Conservation (phyloP, 805 yeast genomes). For the Candida gorgasii region DNA sequence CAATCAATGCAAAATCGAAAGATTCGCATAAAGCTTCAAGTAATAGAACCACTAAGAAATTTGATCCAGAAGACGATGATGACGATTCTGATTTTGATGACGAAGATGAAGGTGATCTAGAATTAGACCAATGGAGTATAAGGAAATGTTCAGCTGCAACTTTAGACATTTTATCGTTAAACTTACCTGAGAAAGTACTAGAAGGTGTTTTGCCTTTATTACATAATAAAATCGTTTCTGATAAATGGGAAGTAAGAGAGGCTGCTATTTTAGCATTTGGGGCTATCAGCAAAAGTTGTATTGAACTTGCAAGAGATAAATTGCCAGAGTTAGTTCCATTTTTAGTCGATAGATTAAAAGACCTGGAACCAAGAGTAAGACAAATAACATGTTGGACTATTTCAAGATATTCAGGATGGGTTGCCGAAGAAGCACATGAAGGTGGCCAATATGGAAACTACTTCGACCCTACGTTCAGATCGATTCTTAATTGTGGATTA, state of each 20-base stretch:
- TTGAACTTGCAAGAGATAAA: constrained; percentile 66
- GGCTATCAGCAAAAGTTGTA: constrained; percentile 89
- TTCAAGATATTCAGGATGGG: constrained; percentile 83
- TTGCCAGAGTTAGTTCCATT: constrained; percentile 83
- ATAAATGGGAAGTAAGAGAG: constrained; percentile 87
- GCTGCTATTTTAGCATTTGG: constrained; percentile 94
- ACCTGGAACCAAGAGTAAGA: constrained; percentile 78
- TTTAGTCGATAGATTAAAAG: constrained; percentile 75
- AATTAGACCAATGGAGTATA: constrained; percentile 80
- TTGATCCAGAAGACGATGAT: constrained; percentile 27
- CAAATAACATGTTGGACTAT: constrained; percentile 96
- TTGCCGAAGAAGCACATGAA: constrained; percentile 63
- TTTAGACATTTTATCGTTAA: constrained; percentile 73
- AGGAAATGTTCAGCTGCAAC: constrained; percentile 96
- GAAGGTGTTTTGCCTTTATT: constrained; percentile 70
- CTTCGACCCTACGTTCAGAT: constrained; percentile 74
- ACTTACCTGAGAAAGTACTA: constrained; percentile 67
- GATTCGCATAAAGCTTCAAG: constrained; percentile 31
- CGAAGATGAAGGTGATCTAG: constrained; percentile 64
- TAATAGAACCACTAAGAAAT: constrained; percentile 14
- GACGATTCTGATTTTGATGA: constrained; percentile 37
- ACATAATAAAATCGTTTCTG: constrained; percentile 65
- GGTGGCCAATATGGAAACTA: constrained; percentile 65
- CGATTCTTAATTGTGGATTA: constrained; percentile 71
- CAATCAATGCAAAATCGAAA: constrained; percentile 71